Conservation (phyloP, 2,329 filamentous ascomycete species). For the Zymoseptoria crescenta region DNA sequence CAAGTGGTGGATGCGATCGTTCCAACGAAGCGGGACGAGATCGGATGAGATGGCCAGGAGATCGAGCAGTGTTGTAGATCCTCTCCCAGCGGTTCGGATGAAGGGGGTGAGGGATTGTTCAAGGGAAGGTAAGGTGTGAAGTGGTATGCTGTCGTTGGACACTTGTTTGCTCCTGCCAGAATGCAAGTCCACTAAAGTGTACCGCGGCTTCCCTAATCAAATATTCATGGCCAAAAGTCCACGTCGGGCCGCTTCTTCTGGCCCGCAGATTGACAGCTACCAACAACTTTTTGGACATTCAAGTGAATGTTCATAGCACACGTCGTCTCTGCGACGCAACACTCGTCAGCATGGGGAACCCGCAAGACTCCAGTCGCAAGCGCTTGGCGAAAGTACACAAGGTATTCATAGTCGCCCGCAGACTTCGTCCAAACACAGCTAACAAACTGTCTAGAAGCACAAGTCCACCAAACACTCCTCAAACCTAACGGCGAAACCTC, state of each 20-base stretch:
- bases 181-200: neutral
- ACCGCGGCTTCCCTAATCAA: neutral
- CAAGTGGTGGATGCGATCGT: neutral
- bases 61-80: neutral
- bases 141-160: neutral
- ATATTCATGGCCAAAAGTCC: constrained; percentile 5
- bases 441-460: neutral
- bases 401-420: neutral
- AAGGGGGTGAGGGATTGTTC: neutral
- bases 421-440: too few relatives aligned
- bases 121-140: neutral
- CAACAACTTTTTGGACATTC: neutral
- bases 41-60: neutral
- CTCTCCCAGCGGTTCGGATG: neutral
- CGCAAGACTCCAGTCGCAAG: neutral
- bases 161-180: neutral
- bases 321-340: neutral
- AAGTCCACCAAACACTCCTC: neutral
- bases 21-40: neutral
- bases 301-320: neutral
- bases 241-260: constrained; percentile 6
- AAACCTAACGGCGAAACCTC: constrained; percentile 2
- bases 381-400: neutral
- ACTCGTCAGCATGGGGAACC: neutral
- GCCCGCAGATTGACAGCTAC: neutral